A percentile compares a stretch with the other conserved stretches of the same genome.
These are phyloP conservation scores for Dichomitus squalens DNA, from an alignment of 1,284 basidiomycete species.

Conservation along the genomic window DNA sequence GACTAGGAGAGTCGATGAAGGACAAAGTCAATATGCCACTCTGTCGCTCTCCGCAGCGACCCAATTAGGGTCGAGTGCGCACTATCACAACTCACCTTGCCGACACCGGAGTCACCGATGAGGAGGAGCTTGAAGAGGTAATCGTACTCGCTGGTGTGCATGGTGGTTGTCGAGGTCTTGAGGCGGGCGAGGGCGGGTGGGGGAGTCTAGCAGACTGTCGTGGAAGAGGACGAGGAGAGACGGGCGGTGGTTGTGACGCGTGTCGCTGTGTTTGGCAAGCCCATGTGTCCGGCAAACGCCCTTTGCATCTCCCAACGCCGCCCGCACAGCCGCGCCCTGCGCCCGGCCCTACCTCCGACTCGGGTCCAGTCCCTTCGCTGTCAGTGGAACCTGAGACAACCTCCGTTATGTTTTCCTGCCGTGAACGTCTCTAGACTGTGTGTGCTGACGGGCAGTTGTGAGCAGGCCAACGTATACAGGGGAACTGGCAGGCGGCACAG, in stretches of 20 bases:
- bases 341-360: conserved; percentile 5
- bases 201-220: conserved; percentile 24
- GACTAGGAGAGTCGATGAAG: conserved; percentile 54
- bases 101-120: conserved; percentile 95
- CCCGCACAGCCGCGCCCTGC: conserved; percentile 21
- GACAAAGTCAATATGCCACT: conserved; percentile 3
- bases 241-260: conserved; percentile 39
- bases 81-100: conserved; percentile 65
- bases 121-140: conserved; percentile 97
- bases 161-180: conserved; percentile 37
- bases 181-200: conserved; percentile 19
- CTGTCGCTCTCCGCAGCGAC: conserved; percentile 9
- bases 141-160: conserved; percentile 95
- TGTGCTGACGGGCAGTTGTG: not conserved
- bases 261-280: conserved; percentile 33
- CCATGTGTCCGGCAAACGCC: conserved; percentile 30
- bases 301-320: conserved; percentile 20
- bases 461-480: not conserved
- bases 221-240: conserved; percentile 25
- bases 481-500: not conserved
- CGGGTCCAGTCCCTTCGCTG: not conserved
- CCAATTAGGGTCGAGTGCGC: conserved; percentile 6
- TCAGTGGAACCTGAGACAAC: not conserved
- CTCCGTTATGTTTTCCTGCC: not conserved
- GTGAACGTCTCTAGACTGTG: not conserved